These are phyloP conservation scores for Claviceps arundinis DNA, from an alignment of 2,329 filamentous ascomycete genomes.

Conservation along the genomic window DNA sequence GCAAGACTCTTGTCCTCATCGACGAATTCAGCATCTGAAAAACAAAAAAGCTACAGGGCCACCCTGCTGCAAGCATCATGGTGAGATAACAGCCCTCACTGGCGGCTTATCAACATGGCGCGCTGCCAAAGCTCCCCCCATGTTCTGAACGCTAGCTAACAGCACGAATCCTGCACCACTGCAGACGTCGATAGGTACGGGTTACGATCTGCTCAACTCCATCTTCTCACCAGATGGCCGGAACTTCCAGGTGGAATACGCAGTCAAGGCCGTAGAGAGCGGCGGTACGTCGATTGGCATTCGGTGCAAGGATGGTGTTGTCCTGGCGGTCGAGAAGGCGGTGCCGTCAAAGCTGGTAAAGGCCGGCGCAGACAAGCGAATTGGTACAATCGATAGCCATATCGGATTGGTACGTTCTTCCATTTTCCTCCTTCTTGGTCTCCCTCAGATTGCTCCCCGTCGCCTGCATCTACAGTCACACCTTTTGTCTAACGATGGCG, in stretches of 20 bases:
- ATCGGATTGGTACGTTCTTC: slow-evolving; percentile 65
- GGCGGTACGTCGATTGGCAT: slow-evolving; percentile 94
- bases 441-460: neutral
- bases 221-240: slow-evolving; percentile 98
- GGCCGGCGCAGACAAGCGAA: slow-evolving; percentile 90
- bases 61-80: slow-evolving; percentile 8
- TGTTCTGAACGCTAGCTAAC: slow-evolving; percentile 4
- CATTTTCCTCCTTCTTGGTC: neutral
- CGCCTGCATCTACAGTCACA: no score
- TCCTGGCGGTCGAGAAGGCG: slow-evolving; percentile 93
- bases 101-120: neutral
- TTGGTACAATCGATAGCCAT: slow-evolving; percentile 87
- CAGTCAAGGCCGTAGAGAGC: slow-evolving; percentile 96
- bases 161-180: neutral
- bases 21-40: neutral
- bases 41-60: neutral
- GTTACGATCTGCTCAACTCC: slow-evolving; percentile 98
- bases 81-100: slow-evolving; percentile 6
- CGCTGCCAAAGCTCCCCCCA: neutral
- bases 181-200: slow-evolving; percentile 98
- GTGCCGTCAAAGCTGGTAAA: slow-evolving; percentile 92
- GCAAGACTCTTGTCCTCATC: neutral
- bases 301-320: slow-evolving; percentile 91
- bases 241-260: slow-evolving; percentile 99
- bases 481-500: neutral